phyloP scores from a whole-genome alignment of 2,329 filamentous ascomycete species.

The Chrysosphaeria jannelii region DNA sequence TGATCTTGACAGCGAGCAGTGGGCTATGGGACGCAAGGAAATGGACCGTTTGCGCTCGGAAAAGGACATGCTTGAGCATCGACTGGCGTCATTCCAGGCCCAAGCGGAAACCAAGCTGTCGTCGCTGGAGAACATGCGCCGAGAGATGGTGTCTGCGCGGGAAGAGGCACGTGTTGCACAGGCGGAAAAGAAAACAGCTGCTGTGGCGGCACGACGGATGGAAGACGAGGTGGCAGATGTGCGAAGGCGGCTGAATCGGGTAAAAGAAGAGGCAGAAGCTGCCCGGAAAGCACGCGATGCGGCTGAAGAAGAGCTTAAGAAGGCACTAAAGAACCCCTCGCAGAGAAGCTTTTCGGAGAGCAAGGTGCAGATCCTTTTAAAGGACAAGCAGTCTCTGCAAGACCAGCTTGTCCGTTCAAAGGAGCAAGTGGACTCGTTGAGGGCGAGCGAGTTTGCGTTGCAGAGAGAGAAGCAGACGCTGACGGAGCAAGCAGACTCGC shows the following conservation, averaged over 20 bases:
- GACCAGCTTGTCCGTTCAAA: too few species aligned
- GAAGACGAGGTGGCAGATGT: conserved; percentile 54
- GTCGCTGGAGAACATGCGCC: conserved; percentile 33
- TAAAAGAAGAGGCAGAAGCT: conserved; percentile 23
- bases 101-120: conserved; percentile 35
- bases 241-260: conserved; percentile 32
- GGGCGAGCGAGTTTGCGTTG: too few species aligned
- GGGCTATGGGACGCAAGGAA: conserved; percentile 41
- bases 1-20: conserved; percentile 40
- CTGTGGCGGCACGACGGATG: conserved; percentile 33
- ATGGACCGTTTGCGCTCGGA: conserved; percentile 41
- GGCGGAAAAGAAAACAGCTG: conserved; percentile 27
- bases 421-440: too few species aligned
- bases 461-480: conserved; percentile 28
- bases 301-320: conserved; percentile 16
- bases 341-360: too few species aligned
- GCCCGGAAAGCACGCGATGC: conserved; percentile 15
- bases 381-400: too few species aligned
- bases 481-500: conserved; percentile 20
- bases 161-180: conserved; percentile 42
- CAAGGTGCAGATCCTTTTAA: too few species aligned
- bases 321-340: too few species aligned
- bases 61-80: conserved; percentile 36
- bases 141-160: conserved; percentile 31
- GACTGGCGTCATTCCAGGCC: conserved; percentile 43